Evolutionary conservation across 495 filamentous ascomycete species (phyloP).

Genomic region (Lasiosphaeria ovina): DNA sequence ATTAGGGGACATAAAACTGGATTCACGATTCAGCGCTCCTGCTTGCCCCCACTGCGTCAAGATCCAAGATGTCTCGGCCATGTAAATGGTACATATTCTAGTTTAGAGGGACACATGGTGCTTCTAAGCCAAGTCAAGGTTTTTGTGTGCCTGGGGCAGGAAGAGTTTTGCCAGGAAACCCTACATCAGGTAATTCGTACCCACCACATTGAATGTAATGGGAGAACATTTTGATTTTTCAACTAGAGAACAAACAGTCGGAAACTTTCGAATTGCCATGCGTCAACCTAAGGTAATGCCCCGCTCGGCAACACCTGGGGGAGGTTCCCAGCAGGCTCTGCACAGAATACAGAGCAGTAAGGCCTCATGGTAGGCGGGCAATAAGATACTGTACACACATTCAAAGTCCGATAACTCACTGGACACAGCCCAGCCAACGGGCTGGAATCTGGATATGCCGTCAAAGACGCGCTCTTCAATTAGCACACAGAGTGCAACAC

Average conservation of each 20-base stretch:
- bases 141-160: too few species aligned
- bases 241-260: neutral
- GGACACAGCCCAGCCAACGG: neutral
- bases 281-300: neutral
- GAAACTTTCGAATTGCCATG: neutral
- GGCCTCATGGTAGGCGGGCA: too few species aligned
- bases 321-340: too few species aligned
- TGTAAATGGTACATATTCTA: too few species aligned
- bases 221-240: neutral
- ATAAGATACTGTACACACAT: too few species aligned
- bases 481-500: neutral
- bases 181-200: too few species aligned
- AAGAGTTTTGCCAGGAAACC: too few species aligned
- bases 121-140: too few species aligned
- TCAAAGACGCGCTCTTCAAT: neutral
- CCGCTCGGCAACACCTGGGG: neutral
- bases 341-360: too few species aligned
- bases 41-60: neutral
- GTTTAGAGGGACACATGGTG: too few species aligned
- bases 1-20: conserved; percentile 7
- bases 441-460: neutral
- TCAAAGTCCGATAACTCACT: neutral
- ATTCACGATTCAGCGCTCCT: neutral
- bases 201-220: neutral
- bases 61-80: neutral